A percentile compares a stretch with the other conserved stretches of the same genome.
Evolutionary conservation across 495 filamentous ascomycete species (phyloP).

Genomic region (Talaromyces wortmannii): DNA sequence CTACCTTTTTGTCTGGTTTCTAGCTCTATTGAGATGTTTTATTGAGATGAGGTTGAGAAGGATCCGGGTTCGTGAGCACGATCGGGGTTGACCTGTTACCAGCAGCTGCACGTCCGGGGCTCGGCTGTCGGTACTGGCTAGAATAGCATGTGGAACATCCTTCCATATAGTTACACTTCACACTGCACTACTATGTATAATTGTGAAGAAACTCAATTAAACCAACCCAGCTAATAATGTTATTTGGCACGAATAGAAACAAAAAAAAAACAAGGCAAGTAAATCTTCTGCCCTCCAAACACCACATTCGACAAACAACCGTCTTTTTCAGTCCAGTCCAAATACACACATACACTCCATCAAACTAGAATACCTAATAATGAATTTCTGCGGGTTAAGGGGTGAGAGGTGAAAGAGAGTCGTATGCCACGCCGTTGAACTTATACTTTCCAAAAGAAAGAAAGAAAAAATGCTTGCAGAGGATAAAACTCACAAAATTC

Average conservation of each 20-base stretch:
- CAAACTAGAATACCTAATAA: neutral
- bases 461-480: slow-evolving; percentile 10
- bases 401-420: neutral
- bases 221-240: neutral
- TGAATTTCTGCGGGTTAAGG: neutral
- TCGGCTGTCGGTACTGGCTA: neutral
- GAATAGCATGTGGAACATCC: neutral
- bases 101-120: too few species aligned
- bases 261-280: neutral
- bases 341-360: neutral
- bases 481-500: neutral
- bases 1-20: too few species aligned
- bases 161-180: too few species aligned
- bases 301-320: neutral
- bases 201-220: too few species aligned
- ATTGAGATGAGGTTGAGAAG: too few species aligned
- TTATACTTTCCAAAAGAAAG: slow-evolving; percentile 5
- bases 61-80: too few species aligned
- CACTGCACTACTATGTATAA: neutral
- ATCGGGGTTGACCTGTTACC: neutral
- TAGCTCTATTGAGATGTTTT: too few species aligned
- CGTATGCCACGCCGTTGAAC: neutral
- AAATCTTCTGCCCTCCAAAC: neutral
- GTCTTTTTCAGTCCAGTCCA: neutral
- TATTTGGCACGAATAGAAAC: neutral